A percentile compares a stretch with the other conserved stretches of the same genome.
phyloP scores from a whole-genome alignment of 805 yeast genomes.

The Barnettozyma wickerhamii region DNA sequence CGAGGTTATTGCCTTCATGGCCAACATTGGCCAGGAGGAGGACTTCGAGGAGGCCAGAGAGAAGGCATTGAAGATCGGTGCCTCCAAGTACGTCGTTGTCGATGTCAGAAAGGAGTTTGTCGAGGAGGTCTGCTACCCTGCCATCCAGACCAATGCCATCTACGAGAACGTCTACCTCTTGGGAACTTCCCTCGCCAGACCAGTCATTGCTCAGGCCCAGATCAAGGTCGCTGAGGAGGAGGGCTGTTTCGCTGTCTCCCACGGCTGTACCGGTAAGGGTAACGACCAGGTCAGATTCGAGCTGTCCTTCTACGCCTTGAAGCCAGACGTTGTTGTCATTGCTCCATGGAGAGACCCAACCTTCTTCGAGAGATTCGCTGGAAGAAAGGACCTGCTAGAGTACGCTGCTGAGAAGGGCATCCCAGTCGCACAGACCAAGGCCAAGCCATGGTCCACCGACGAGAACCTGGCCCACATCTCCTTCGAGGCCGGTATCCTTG shows the following conservation, averaged over 20 bases:
- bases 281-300: slow-evolving; percentile 99
- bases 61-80: slow-evolving; percentile 96
- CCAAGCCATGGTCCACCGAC: slow-evolving; percentile 99
- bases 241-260: slow-evolving; percentile 98
- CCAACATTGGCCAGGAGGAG: slow-evolving; percentile 99
- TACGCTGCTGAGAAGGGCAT: slow-evolving; percentile 91
- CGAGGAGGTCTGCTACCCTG: slow-evolving; percentile 87
- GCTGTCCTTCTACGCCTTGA: slow-evolving; percentile 92
- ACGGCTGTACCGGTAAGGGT: slow-evolving; percentile 99
- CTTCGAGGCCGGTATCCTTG: slow-evolving; percentile 98
- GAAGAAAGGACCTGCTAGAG: slow-evolving; percentile 92
- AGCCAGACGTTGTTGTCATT: slow-evolving; percentile 94
- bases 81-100: slow-evolving; percentile 88
- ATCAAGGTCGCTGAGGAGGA: slow-evolving; percentile 94
- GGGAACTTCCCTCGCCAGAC: slow-evolving; percentile 98
- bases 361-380: slow-evolving; percentile 93
- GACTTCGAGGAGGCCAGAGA: slow-evolving; percentile 96
- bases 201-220: slow-evolving; percentile 98
- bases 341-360: slow-evolving; percentile 99
- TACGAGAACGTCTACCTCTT: slow-evolving; percentile 95
- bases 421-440: slow-evolving; percentile 95
- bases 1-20: slow-evolving; percentile 97
- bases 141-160: slow-evolving; percentile 95
- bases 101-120: slow-evolving; percentile 96
- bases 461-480: slow-evolving; percentile 99